Evolutionary conservation across 306 rosid genomes (phyloP), one percentile per base, ranked within the genome.

Genomic region (Canavalia ensiformis): DNA sequence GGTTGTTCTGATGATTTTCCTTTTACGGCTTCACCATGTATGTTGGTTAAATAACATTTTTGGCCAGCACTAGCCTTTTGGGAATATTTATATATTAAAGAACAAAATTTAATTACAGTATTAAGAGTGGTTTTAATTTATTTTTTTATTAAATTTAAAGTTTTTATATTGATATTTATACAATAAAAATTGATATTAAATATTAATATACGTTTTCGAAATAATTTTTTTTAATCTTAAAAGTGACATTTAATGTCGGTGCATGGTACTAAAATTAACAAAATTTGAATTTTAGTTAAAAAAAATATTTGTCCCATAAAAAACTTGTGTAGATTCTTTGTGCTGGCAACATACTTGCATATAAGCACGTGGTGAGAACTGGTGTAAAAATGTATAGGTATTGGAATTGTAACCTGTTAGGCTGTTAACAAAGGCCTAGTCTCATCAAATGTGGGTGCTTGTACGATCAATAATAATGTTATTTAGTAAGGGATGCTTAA

Each of bases 341-440:
- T 41, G 42, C 8, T 52, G 28, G 0, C 37, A 76, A 34, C 29
- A 64, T 37, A 9, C 8, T 30, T 39, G 10, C 31, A 5, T 49
- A 30, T 33, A 77, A 71, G 60, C 86, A 77, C 68, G 83, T 77
- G 79, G 39, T 31, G 72, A 69, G 75, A 72, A 65, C 70, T 52
- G 83, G 28, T 39, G 28, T 39, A 7, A 76, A 82, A 82, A 59
- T 76, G 73, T 51, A 65, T 75, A 41, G 39, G 34, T 8, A 69
- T 49, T 58, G 60, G 78, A 71, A 66, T 66, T 28, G 35, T 55
- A 57, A 75, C 5, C 12, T 76, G 89, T 65, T 74, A 59, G 82
- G 86, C 55, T 83, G 70, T 77, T 74, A 72, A 44, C 49, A 45
- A 80, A 63, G 69, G 80, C 67, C 59, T 5, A 83, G 85, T 86